These are phyloP conservation scores for Nicotiana sylvestris DNA, from an alignment of 257 asterid species.

Conservation along the genomic window DNA sequence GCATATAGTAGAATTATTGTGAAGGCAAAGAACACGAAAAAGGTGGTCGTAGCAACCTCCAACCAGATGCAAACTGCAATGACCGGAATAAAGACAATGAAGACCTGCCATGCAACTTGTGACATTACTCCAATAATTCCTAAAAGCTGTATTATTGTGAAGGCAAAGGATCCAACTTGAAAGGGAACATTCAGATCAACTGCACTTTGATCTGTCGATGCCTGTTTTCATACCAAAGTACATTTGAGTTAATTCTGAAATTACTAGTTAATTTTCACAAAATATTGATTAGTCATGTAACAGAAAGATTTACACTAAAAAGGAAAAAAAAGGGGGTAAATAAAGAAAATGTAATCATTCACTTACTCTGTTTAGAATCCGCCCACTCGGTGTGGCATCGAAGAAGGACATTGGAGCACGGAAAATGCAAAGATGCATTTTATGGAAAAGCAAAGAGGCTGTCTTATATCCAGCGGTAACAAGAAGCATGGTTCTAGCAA, in stretches of 20 bases:
- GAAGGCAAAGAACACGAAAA: neutral
- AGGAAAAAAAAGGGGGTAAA: neutral
- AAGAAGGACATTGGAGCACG: conserved; percentile 98
- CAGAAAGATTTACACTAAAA: neutral
- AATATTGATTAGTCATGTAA: neutral
- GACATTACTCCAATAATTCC: conserved; percentile 84
- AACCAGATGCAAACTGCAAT: conserved; percentile 61
- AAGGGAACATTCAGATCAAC: conserved; percentile 60
- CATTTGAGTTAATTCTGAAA: neutral
- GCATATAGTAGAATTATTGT: neutral
- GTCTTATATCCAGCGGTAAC: conserved; percentile 64
- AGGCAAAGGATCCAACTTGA: conserved; percentile 51
- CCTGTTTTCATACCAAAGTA: conserved; percentile 39
- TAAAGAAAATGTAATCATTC: neutral
- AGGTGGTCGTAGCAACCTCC: conserved; percentile 42
- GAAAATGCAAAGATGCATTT: conserved; percentile 65
- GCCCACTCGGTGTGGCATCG: conserved; percentile 96
- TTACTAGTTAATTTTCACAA: neutral
- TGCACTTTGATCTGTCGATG: conserved; percentile 82
- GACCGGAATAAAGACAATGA: conserved; percentile 67
- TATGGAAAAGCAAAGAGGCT: conserved; percentile 64
- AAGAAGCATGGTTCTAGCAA: conserved; percentile 49
- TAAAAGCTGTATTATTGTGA: conserved; percentile 60
- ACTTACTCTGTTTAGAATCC: conserved; percentile 78
- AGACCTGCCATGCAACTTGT: conserved; percentile 84